Evolutionary conservation across 2,329 filamentous ascomycete genomes (phyloP).

Genomic region (Clonostachys chloroleuca): DNA sequence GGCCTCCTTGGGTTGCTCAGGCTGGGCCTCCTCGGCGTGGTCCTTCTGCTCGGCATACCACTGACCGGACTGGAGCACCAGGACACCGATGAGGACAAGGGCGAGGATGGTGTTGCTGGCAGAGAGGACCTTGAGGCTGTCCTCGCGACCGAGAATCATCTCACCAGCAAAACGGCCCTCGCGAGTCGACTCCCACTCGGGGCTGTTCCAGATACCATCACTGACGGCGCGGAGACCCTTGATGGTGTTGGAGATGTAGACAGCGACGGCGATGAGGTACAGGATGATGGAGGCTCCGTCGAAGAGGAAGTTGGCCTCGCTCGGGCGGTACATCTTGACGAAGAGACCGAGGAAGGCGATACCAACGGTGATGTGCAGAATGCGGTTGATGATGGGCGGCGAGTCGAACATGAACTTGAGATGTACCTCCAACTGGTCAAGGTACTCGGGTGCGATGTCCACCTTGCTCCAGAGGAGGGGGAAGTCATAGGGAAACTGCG

Average conservation of each 20-base stretch:
- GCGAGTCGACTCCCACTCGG: constrained; percentile 28
- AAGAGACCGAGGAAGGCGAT: constrained; percentile 86
- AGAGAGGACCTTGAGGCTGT: constrained; percentile 83
- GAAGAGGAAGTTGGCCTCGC: constrained; percentile 93
- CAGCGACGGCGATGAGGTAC: constrained; percentile 82
- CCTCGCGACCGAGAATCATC: constrained; percentile 74
- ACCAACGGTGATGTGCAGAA: constrained; percentile 89
- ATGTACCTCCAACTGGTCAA: constrained; percentile 82
- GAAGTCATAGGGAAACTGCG: constrained; percentile 93
- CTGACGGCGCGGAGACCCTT: constrained; percentile 86
- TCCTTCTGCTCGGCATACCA: constrained; percentile 98
- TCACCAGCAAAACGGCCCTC: constrained; percentile 48
- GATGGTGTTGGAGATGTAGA: constrained; percentile 95
- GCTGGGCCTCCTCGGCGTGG: constrained; percentile 49
- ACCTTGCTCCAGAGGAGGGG: constrained; percentile 77
- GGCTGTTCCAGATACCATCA: constrained; percentile 56
- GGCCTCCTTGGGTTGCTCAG: constrained; percentile 14
- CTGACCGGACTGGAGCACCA: constrained; percentile 92
- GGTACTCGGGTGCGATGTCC: constrained; percentile 63
- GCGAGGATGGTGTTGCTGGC: constrained; percentile 96
- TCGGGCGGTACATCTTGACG: constrained; percentile 90
- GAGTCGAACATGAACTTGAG: constrained; percentile 87
- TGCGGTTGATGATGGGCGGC: constrained; percentile 85
- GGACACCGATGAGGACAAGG: constrained; percentile 82
- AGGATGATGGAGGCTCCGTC: constrained; percentile 77